These are phyloP conservation scores for Ganoderma multipileum DNA, from an alignment of 1,284 basidiomycete species.

Conservation along the genomic window DNA sequence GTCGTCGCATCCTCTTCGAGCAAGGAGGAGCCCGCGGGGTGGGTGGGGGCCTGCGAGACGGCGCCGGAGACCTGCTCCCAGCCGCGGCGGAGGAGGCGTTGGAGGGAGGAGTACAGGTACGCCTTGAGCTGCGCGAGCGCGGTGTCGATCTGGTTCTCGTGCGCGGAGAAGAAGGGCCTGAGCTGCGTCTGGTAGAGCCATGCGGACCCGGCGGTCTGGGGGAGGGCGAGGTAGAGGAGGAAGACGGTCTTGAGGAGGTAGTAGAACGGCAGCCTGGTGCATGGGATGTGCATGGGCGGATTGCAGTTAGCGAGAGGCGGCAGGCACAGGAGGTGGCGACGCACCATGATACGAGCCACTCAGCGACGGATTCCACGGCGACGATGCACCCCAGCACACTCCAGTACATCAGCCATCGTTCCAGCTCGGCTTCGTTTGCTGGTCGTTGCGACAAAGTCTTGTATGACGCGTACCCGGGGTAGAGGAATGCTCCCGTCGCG, in stretches of 20 bases:
- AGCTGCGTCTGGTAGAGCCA: constrained; percentile 82
- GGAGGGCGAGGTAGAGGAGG: constrained; percentile 89
- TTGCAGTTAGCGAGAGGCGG: constrained; percentile 5
- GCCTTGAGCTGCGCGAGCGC: constrained; percentile 67
- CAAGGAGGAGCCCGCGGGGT: constrained; percentile 25
- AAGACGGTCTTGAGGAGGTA: constrained; percentile 84
- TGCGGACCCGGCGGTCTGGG: constrained; percentile 85
- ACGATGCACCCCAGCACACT: constrained; percentile 82
- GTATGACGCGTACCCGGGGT: constrained; percentile 87
- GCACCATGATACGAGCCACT: constrained; percentile 86
- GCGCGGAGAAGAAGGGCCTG: constrained; percentile 77
- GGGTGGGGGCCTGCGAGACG: constrained; percentile 46
- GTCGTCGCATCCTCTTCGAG: constrained; percentile 38
- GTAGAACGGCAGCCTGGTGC: constrained; percentile 85
- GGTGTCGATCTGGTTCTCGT: constrained; percentile 85
- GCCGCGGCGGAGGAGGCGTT: constrained; percentile 62
- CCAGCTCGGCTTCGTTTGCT: constrained; percentile 78
- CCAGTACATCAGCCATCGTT: constrained; percentile 93
- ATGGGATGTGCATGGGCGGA: constrained; percentile 10
- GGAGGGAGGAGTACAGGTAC: constrained; percentile 69
- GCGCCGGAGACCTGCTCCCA: constrained; percentile 66
- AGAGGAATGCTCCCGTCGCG: constrained; percentile 76
- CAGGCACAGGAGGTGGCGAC: constrained; percentile 31
- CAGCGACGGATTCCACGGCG: constrained; percentile 76
- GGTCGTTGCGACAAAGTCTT: constrained; percentile 83